Percentiles rank a stretch among this genome's conserved stretches.
phyloP scores from a whole-genome alignment of 1,284 basidiomycete species.

The Leccinum cinnamomeum region DNA sequence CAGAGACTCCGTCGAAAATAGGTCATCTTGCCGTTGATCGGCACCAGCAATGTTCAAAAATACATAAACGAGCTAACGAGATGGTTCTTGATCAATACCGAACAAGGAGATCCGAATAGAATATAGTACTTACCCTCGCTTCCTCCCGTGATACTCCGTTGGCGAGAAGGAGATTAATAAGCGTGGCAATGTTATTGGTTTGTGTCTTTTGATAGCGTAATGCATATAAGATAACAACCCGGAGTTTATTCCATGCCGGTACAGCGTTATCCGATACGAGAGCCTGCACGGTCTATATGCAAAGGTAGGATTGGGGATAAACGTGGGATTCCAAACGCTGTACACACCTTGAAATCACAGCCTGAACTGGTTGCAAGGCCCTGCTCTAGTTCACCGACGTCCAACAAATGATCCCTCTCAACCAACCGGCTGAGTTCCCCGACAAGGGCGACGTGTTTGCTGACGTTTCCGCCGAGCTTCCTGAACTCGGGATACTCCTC shows the following conservation, averaged over 20 bases:
- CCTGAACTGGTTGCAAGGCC: slow-evolving; percentile 92
- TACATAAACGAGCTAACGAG: slow-evolving; percentile 78
- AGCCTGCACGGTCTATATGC: slow-evolving; percentile 70
- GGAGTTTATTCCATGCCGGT: slow-evolving; percentile 81
- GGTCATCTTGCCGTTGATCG: slow-evolving; percentile 95
- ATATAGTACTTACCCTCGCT: slow-evolving; percentile 59
- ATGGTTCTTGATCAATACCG: slow-evolving; percentile 2
- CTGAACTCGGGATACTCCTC: slow-evolving; percentile 99
- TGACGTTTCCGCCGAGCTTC: slow-evolving; percentile 96
- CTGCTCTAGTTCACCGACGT: slow-evolving; percentile 95
- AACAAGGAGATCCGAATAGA: neutral
- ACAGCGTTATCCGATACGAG: slow-evolving; percentile 71
- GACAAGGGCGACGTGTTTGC: slow-evolving; percentile 96
- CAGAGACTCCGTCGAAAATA: slow-evolving; percentile 95
- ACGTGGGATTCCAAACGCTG: neutral
- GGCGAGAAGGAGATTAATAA: slow-evolving; percentile 81
- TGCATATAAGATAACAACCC: slow-evolving; percentile 93
- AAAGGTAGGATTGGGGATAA: slow-evolving; percentile 6
- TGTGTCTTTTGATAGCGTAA: slow-evolving; percentile 94
- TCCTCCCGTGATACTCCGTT: slow-evolving; percentile 85
- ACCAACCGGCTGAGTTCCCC: slow-evolving; percentile 94
- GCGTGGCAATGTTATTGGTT: slow-evolving; percentile 77
- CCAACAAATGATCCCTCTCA: slow-evolving; percentile 81
- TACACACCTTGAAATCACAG: slow-evolving; percentile 78
- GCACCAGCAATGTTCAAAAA: slow-evolving; percentile 92